Base-by-base conservation (phyloP, 2,329 filamentous ascomycete genomes). In the Venturia pyrina region DNA sequence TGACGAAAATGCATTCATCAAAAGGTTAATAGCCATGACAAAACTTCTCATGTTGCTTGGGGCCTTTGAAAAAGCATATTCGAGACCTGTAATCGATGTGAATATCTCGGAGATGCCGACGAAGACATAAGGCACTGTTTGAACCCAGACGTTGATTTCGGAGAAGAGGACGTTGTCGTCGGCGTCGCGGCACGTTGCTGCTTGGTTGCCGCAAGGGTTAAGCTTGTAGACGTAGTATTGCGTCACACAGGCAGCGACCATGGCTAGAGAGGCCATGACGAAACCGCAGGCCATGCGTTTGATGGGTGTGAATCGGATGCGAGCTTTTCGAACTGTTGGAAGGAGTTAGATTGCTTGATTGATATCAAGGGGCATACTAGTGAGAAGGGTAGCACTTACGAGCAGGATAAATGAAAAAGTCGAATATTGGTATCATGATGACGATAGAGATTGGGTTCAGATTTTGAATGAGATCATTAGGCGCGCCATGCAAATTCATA, bases 401-500 rank as follows among this genome's bases (percentile, higher is more conserved):
- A 24, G 81, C 73, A 0, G 90, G 90, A 76, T 91, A 93, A 66
- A 93, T 70, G 48, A 87, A 24, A 43, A 68, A 67, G 59, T 92
- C 89, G 68, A 87, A 83, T 68, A 92, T 78, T 2, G 89, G 89
- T 61, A 91, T 88, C 75, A 92, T 84, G 72, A 93, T 85, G 70
- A 93, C 83, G 68, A 92, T 85, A 37, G 88, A 84, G 69, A 93
- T 85, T 7, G 90, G 88, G 75, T 92, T 87, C 50, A 93, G 79
- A 77, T 91, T 91, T 73, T 87, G 83, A 71, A 93, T 84, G 66
- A 92, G 78, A 73, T 93, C 89, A 78, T 93, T 93, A 71, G 89
- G 90, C 2, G 90, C 83, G 41, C 89, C 88, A 72, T 88, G 80
- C 2, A 87, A 83, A 64, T 83, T 71, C 88, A 90, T 85, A 64